phyloP scores from a whole-genome alignment of 1,139 yeast species.

The Arxiozyma heterogenica region DNA sequence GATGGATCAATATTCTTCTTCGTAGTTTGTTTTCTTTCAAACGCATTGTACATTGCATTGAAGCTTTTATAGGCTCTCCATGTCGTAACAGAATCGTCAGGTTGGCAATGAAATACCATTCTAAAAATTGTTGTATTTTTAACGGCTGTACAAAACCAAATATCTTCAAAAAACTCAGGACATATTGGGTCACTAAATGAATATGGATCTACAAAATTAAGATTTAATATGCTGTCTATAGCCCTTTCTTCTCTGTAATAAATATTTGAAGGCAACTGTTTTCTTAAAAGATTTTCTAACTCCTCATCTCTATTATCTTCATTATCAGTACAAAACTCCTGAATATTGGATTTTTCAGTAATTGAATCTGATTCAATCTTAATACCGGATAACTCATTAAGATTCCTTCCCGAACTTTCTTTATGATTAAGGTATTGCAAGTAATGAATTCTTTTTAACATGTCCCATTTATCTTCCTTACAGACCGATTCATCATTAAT shows the following conservation, averaged over 20 bases:
- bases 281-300: neutral
- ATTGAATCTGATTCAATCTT: neutral
- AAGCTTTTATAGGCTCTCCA: conserved; percentile 86
- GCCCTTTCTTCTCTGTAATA: conserved; percentile 12
- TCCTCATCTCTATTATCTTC: neutral
- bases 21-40: conserved; percentile 39
- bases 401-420: conserved; percentile 13
- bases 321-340: conserved; percentile 17
- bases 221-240: conserved; percentile 14
- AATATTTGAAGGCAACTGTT: conserved; percentile 7
- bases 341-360: conserved; percentile 10
- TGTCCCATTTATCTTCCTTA: conserved; percentile 40
- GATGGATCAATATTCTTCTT: neutral
- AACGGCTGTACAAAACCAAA: conserved; percentile 81
- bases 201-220: conserved; percentile 71
- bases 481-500: conserved; percentile 40
- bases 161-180: conserved; percentile 69
- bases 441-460: conserved; percentile 61
- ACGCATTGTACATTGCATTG: conserved; percentile 48
- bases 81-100: conserved; percentile 76
- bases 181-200: conserved; percentile 78
- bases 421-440: conserved; percentile 52
- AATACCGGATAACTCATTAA: neutral
- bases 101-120: conserved; percentile 86
- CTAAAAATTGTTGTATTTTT: conserved; percentile 77